Evolutionary conservation across 2,329 filamentous ascomycete species (phyloP).

Genomic region (Penicillium sp.): DNA sequence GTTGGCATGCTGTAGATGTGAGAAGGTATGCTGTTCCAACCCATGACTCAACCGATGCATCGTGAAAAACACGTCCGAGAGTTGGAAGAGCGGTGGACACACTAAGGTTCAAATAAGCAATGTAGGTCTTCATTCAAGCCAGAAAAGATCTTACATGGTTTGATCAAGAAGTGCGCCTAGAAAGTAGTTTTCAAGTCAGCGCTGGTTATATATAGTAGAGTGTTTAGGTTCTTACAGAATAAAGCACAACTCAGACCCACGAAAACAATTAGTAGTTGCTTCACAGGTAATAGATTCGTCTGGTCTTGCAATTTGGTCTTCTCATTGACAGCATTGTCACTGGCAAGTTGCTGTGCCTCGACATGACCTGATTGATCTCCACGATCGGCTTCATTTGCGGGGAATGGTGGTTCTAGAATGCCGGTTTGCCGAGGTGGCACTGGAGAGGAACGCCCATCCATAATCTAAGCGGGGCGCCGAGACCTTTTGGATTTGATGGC

Average conservation of each 20-base stretch:
- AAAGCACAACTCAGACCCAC: constrained; percentile 6
- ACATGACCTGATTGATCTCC: not conserved
- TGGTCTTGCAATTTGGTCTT: constrained; percentile 46
- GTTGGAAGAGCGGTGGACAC: constrained; percentile 53
- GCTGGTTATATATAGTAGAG: not conserved
- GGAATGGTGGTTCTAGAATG: not conserved
- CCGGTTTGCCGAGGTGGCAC: not conserved
- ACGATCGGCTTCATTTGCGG: not conserved
- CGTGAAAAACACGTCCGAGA: constrained; percentile 49
- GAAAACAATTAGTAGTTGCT: constrained; percentile 29
- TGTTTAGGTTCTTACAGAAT: not conserved
- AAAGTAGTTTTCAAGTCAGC: constrained; percentile 11
- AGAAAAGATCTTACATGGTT: constrained; percentile 23
- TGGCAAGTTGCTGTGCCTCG: not conserved
- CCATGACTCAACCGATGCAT: constrained; percentile 60
- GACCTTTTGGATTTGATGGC: not conserved
- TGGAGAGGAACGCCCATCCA: not conserved
- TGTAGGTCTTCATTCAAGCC: not conserved
- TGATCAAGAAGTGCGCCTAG: constrained; percentile 57
- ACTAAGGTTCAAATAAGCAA: constrained; percentile 33
- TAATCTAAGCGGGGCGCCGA: not conserved
- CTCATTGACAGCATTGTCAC: not conserved
- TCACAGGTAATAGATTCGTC: constrained; percentile 55
- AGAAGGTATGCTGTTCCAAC: constrained; percentile 68
- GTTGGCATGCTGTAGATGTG: constrained; percentile 63